Evolutionary conservation across 1,139 yeast species (phyloP), one percentile per base, ranked within the genome.

Genomic region (Yarrowia galli): DNA sequence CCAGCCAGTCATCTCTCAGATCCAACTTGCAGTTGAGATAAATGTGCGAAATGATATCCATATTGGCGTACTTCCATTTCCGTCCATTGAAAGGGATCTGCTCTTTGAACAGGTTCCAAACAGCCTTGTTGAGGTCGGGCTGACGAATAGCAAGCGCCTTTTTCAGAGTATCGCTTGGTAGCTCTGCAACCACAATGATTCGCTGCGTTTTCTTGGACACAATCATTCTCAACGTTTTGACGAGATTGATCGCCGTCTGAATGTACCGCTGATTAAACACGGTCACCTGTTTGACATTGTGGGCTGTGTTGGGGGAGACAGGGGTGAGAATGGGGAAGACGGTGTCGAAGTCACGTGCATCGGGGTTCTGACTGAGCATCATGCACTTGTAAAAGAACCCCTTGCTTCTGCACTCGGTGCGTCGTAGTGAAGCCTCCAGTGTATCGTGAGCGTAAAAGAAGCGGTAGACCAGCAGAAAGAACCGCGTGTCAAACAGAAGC

Each of bases 31-130:
- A 85, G 74, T 91, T 88, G 61, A 95, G 79, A 74, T 91, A 95
- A 1, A 95, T 92, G 70, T 91, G 88, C 0, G 98, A 92, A 9
- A 96, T 91, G 68, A 95, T 80, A 73, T 92, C 97, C 98, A 96
- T 95, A 75, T 95, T 96, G 71, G 87, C 85, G 16, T 92, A 86
- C 73, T 92, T 89, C 99, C 99, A 95, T 77, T 93, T 92, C 70
- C 96, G 86, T 22, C 98, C 98, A 73, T 91, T 93, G 77, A 89
- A 92, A 0, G 98, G 98, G 0, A 93, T 88, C 66, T 92, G 83
- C 71, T 91, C 89, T 76, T 91, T 92, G 70, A 93, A 81, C 1
- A 78, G 84, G 73, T 87, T 89, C 72, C 93, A 80, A 3, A 91
- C 87, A 1, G 96, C 92, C 56, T 80, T 81, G 78, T 90, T 88